Base-by-base conservation (phyloP, 2,329 filamentous ascomycete species). In the Nannizziopsis arthrosporioides region DNA sequence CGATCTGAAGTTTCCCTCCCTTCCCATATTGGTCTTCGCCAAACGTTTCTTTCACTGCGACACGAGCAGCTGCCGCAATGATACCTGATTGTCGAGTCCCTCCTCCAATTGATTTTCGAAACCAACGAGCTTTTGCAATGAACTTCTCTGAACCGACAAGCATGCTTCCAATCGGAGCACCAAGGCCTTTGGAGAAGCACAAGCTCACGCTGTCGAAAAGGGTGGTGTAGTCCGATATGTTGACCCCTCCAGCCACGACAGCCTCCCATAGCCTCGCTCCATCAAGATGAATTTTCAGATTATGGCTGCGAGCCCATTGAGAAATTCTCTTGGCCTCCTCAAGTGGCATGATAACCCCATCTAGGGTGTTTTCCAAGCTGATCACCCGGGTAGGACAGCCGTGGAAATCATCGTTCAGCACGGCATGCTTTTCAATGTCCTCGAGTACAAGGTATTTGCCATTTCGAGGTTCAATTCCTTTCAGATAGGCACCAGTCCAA, bases 231-330 rank as follows among this genome's bases (percentile, higher is more conserved):
- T 86, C 83, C 2, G 75, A 67, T 30, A 92, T 65, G 3, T 73
- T 74, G 0, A 80, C 83, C 0, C 81, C 81, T 0, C 80, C 82
- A 0, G 84, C 76, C 2, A 76, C 82, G 0, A 84, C 82, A 10
- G 84, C 86, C 61, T 93, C 84, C 85, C 85, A 93, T 11, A 93
- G 67, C 9, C 86, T 72, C 2, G 86, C 86, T 11, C 86, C 86
- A 58, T 93, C 86, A 53, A 86, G 70, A 63, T 93, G 86, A 59
- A 89, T 71, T 51, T 77, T 75, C 51, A 92, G 80, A 17, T 68
- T 72, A 53, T 85, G 71, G 60, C 73, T 51, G 61, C 73, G 74
- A 0, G 82, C 85, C 72, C 84, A 94, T 1, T 71, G 70, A 0
- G 78, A 73, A 58, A 94, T 94, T 38, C 75, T 73, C 50, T 71